Conservation (phyloP, 148 eudicot species). For the Spergularia bocconei region DNA sequence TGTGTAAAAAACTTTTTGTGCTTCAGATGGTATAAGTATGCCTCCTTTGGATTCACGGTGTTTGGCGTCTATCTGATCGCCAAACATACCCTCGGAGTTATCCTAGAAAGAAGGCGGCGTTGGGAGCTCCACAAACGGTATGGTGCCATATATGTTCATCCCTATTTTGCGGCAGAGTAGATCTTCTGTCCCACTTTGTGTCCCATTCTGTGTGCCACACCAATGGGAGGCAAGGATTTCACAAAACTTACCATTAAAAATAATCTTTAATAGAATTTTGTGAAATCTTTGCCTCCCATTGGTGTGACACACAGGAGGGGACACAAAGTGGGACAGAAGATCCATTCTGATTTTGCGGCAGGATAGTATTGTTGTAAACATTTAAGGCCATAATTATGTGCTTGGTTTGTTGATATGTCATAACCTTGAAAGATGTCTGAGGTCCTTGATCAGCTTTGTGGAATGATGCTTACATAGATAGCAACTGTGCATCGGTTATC, state of each 20-base stretch:
- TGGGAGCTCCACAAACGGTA: constrained; percentile 89
- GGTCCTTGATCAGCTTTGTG: neutral
- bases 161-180: neutral
- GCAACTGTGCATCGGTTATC: too few species aligned
- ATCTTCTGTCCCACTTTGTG: too few species aligned
- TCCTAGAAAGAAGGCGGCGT: constrained; percentile 86
- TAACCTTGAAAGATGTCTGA: neutral
- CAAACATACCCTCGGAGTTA: constrained; percentile 66
- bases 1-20: constrained; percentile 15
- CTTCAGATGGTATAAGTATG: constrained; percentile 81
- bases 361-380: neutral
- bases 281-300: too few species aligned
- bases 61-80: constrained; percentile 80
- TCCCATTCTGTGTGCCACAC: too few species aligned
- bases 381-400: neutral
- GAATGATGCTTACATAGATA: neutral
- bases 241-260: too few species aligned
- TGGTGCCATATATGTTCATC: constrained; percentile 6
- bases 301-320: too few species aligned
- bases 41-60: constrained; percentile 73
- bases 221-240: too few species aligned
- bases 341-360: neutral
- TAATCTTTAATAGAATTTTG: too few species aligned
- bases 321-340: too few species aligned
- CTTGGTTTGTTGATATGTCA: neutral